Evolutionary conservation across 768 basidiomycete species (phyloP), one percentile per base, ranked within the genome.

Genomic region (Russula sp.): DNA sequence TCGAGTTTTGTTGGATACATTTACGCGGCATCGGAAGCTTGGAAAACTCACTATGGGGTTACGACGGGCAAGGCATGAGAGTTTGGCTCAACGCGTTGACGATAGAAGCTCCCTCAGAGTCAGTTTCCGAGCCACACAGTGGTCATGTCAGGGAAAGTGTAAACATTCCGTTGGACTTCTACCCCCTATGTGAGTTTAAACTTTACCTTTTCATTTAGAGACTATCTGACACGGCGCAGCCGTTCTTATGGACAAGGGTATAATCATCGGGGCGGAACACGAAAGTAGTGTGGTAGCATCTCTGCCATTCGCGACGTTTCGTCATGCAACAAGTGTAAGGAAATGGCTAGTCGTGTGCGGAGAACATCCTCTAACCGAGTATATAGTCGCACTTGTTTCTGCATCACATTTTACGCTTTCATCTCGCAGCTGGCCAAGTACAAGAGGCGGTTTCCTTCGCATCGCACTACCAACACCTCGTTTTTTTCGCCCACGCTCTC

Each of bases 1-100:
- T 98, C 66, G 96, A 99, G 70, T 94, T 97, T 70, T 99, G 95
- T 73, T 99, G 96, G 96, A 97, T 95, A 57, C 96, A 98, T 77
- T 78, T 99, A 46, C 84, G 89, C 42, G 96, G 96, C 1, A 93
- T 99, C 43, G 90, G 88, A 7, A 84, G 91, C 2, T 75, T 99
- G 50, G 96, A 98, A 71, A 99, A 99, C 74, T 98, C 95, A 7
- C 77, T 99, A 22, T 99, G 96, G 96, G 96, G 87, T 1, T 99
- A 92, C 72, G 96, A 98, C 66, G 96, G 94, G 3, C 80, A 83
- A 62, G 84, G 84, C 10, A 88, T 99, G 67, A 78, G 93, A 35
- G 86, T 98, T 16, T 99, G 97, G 97, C 77, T 99, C 29, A 95
- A 98, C 71, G 96, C 96, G 5, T 78, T 99, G 53, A 84, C 92